These are phyloP conservation scores for Entomortierella lignicola DNA, from an alignment of 192 early-diverging fungal species.

Conservation along the genomic window DNA sequence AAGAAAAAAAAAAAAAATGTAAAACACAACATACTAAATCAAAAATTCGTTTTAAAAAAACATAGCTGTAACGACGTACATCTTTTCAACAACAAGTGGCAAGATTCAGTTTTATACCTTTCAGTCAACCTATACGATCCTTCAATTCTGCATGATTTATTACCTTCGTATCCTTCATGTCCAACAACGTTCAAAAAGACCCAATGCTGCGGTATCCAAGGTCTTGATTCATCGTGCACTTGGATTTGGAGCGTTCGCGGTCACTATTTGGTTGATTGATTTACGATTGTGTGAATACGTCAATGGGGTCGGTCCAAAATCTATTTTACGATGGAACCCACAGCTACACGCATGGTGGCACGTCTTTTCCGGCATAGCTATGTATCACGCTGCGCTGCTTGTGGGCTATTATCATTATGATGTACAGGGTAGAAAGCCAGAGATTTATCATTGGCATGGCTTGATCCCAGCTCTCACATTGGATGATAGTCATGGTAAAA, in stretches of 20 bases:
- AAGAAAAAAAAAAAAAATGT: too few relatives aligned
- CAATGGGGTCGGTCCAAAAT: slow-evolving; percentile 13
- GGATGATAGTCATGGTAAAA: neutral
- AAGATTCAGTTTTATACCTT: slow-evolving; percentile 30
- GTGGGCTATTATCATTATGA: slow-evolving; percentile 29
- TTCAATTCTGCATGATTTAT: slow-evolving; percentile 24
- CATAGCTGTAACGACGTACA: slow-evolving; percentile 44
- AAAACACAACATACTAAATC: too few relatives aligned
- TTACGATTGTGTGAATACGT: slow-evolving; percentile 33
- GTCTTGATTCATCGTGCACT: slow-evolving; percentile 30
- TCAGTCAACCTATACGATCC: slow-evolving; percentile 24
- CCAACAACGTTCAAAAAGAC: slow-evolving; percentile 15
- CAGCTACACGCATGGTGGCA: slow-evolving; percentile 75
- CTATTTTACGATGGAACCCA: slow-evolving; percentile 41
- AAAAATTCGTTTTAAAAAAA: too few relatives aligned
- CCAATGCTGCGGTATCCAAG: neutral
- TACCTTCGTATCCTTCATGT: slow-evolving; percentile 25
- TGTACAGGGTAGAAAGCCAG: neutral
- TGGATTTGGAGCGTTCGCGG: slow-evolving; percentile 11
- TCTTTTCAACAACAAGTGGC: slow-evolving; percentile 20
- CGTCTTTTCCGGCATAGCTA: slow-evolving; percentile 40
- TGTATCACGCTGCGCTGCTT: slow-evolving; percentile 26
- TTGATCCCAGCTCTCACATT: slow-evolving; percentile 1
- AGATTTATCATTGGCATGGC: slow-evolving; percentile 2
- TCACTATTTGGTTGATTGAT: slow-evolving; percentile 41